Conservation (phyloP, 768 basidiomycete species). For the Tubosaeta brunneosetosa region DNA sequence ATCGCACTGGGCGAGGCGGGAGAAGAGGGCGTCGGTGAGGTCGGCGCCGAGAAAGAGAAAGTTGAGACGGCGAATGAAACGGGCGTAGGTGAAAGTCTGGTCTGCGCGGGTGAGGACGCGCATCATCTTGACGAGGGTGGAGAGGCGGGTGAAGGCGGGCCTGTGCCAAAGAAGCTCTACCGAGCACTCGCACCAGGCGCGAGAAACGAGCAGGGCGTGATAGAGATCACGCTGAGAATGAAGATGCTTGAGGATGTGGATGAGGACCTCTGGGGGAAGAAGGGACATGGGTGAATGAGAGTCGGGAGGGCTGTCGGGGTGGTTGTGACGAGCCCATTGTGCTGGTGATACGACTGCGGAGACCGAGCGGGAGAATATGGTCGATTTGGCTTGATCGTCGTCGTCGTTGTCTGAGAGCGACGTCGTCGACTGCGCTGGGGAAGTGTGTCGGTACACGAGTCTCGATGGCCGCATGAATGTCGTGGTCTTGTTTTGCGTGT, state of each 20-base stretch:
- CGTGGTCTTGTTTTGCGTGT: not conserved
- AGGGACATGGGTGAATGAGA: slow-evolving; percentile 54
- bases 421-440: slow-evolving; percentile 65
- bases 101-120: slow-evolving; percentile 57
- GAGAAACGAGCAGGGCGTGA: slow-evolving; percentile 72
- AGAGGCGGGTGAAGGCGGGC: slow-evolving; percentile 65
- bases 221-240: slow-evolving; percentile 71
- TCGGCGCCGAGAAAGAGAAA: slow-evolving; percentile 66
- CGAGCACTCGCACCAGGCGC: slow-evolving; percentile 93
- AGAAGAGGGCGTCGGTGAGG: slow-evolving; percentile 71
- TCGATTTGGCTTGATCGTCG: slow-evolving; percentile 54
- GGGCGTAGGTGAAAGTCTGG: slow-evolving; percentile 82
- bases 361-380: slow-evolving; percentile 35
- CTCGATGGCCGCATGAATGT: slow-evolving; percentile 27
- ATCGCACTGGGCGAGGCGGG: slow-evolving; percentile 66
- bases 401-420: slow-evolving; percentile 73
- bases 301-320: slow-evolving; percentile 30
- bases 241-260: slow-evolving; percentile 86
- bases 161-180: slow-evolving; percentile 95
- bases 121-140: slow-evolving; percentile 76
- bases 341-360: slow-evolving; percentile 54
- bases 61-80: slow-evolving; percentile 88
- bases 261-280: slow-evolving; percentile 87
- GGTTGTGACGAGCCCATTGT: slow-evolving; percentile 49
- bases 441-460: slow-evolving; percentile 38